These are phyloP conservation scores for Phalaenopsis aphrodite DNA, from an alignment of 106 monocot genomes.

Conservation along the genomic window DNA sequence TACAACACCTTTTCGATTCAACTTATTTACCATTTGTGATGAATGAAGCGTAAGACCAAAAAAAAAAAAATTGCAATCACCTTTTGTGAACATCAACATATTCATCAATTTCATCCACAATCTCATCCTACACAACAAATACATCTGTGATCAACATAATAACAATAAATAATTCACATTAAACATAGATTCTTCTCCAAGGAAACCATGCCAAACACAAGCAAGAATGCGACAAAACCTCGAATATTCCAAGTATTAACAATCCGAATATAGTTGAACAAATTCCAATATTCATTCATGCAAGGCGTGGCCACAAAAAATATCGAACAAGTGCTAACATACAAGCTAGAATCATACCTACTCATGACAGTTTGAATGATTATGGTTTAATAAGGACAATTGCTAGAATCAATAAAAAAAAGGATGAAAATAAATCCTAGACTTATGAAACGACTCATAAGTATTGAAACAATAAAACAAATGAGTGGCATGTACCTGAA, in stretches of 20 bases:
- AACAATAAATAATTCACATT: background rate
- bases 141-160: background rate
- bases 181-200: background rate
- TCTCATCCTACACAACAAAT: constrained; percentile 70
- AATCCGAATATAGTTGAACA: background rate
- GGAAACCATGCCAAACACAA: background rate
- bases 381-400: background rate
- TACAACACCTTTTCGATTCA: constrained; percentile 4
- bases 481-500: constrained; percentile 20
- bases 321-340: background rate
- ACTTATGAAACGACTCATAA: no score
- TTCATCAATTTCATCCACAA: constrained; percentile 97
- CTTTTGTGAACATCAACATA: constrained; percentile 98
- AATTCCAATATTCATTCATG: background rate
- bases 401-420: background rate
- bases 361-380: background rate
- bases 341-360: background rate
- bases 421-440: background rate
- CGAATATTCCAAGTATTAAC: background rate
- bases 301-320: background rate
- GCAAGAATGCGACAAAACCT: background rate
- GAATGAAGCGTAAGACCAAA: background rate
- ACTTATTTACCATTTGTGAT: background rate
- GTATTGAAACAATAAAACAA: no score
- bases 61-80: constrained; percentile 23